These are phyloP conservation scores for Acer negundo DNA, from an alignment of 345 rosid species.

Conservation along the genomic window DNA sequence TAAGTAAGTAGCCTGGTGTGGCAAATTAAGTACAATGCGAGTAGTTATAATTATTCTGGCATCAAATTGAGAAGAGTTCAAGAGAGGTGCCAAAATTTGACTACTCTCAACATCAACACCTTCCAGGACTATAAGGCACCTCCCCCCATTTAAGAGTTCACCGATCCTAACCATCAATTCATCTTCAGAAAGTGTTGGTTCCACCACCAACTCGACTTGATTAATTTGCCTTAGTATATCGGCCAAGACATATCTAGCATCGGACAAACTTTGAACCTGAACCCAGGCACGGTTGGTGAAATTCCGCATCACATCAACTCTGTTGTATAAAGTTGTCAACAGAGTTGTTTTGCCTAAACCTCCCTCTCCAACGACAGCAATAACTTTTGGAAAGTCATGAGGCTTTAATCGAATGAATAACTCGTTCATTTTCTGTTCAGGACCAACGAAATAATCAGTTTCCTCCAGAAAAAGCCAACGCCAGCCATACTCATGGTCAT, in stretches of 20 bases:
- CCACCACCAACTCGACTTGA: slow-evolving; percentile 12
- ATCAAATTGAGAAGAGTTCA: too few species aligned
- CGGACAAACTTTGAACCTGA: slow-evolving; percentile 13
- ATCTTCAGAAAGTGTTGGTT: not conserved
- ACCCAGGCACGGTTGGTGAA: slow-evolving; percentile 34
- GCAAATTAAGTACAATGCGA: too few species aligned
- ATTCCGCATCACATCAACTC: slow-evolving; percentile 8
- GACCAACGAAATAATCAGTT: not conserved
- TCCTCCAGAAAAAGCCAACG: slow-evolving; percentile 1
- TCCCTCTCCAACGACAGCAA: slow-evolving; percentile 28
- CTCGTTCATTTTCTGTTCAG: slow-evolving; percentile 1
- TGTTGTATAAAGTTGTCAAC: slow-evolving; percentile 18
- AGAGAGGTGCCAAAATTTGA: too few species aligned
- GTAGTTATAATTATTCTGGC: too few species aligned
- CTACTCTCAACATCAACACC: too few species aligned
- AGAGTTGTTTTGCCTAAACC: slow-evolving; percentile 40
- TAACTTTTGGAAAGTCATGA: slow-evolving; percentile 1
- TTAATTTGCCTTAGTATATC: slow-evolving; percentile 21
- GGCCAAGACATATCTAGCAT: slow-evolving; percentile 19
- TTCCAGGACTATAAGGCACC: slow-evolving; percentile 21
- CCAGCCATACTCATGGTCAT: too few species aligned
- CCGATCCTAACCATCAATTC: slow-evolving; percentile 14
- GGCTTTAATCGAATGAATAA: not conserved
- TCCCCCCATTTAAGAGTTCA: slow-evolving; percentile 16
- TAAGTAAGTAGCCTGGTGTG: not conserved